Percentiles rank a stretch among this genome's conserved stretches.
Conservation (phyloP, 2,329 filamentous ascomycete genomes). For the Beauveria brongniartii region DNA sequence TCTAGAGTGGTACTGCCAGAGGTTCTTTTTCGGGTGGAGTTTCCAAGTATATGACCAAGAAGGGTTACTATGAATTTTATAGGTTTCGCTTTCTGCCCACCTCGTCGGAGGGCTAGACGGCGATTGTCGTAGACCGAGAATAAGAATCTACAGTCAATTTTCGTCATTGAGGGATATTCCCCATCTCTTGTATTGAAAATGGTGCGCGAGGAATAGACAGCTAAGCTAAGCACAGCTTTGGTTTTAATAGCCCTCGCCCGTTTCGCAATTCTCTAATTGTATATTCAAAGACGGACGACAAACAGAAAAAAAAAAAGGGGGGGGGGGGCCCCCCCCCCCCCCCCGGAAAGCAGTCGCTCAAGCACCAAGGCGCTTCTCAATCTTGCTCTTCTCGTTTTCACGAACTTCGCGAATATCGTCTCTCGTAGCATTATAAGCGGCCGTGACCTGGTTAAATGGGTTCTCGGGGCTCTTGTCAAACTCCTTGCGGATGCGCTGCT, state of each 20-base stretch:
- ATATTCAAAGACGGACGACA: not conserved
- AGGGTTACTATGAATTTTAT: too few relatives aligned
- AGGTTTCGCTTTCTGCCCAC: too few relatives aligned
- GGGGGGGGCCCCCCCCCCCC: too few relatives aligned
- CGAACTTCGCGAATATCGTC: slow-evolving; percentile 65
- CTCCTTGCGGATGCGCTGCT: slow-evolving; percentile 78
- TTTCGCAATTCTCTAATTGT: not conserved
- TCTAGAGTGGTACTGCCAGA: too few relatives aligned
- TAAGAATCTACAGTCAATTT: not conserved
- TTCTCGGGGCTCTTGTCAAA: slow-evolving; percentile 94
- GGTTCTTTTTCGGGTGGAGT: too few relatives aligned
- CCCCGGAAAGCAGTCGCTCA: slow-evolving; percentile 13
- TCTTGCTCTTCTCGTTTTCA: slow-evolving; percentile 60
- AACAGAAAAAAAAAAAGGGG: not conserved
- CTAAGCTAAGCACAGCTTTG: not conserved
- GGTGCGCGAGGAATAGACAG: not conserved
- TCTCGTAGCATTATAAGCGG: slow-evolving; percentile 66
- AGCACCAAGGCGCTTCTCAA: slow-evolving; percentile 58
- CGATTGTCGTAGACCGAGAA: slow-evolving; percentile 8
- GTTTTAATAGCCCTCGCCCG: not conserved
- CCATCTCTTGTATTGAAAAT: not conserved
- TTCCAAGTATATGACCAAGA: too few relatives aligned
- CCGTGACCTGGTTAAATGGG: slow-evolving; percentile 81
- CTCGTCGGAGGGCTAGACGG: not conserved
- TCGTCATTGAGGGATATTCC: not conserved